These are phyloP conservation scores for Pyrenula massariospora DNA, from an alignment of 495 filamentous ascomycete species.

Conservation along the genomic window DNA sequence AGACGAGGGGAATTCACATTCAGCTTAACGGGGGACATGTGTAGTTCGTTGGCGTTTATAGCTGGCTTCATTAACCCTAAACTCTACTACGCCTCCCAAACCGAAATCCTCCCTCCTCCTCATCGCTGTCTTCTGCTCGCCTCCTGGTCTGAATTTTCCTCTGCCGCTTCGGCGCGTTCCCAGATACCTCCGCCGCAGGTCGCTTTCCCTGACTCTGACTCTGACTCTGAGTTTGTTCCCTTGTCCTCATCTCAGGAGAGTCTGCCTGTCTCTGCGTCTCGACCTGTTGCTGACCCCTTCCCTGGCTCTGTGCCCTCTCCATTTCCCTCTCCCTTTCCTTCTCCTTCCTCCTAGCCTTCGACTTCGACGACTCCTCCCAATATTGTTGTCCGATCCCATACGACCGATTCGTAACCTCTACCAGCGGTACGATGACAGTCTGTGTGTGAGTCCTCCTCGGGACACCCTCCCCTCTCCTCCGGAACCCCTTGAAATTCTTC, in stretches of 20 bases:
- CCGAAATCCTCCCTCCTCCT: conserved; percentile 44
- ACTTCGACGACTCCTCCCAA: conserved; percentile 33
- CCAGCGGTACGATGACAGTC: conserved; percentile 63
- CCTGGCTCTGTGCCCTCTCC: conserved; percentile 8
- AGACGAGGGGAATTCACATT: too few relatives aligned
- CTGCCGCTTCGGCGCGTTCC: conserved; percentile 24
- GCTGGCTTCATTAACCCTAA: too few relatives aligned
- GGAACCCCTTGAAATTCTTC: conserved; percentile 93
- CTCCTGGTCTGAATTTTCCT: conserved; percentile 16
- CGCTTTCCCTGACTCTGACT: conserved; percentile 3
- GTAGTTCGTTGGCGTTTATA: too few relatives aligned
- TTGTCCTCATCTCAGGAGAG: conserved; percentile 10
- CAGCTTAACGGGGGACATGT: too few relatives aligned
- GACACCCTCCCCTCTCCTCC: conserved; percentile 41
- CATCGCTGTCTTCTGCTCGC: conserved; percentile 26
- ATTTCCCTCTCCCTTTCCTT: conserved; percentile 18
- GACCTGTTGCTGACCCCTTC: conserved; percentile 11
- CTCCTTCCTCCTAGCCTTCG: conserved; percentile 12
- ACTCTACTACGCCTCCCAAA: conserved; percentile 38
- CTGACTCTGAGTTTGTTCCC: conserved; percentile 10
- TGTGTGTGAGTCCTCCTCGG: conserved; percentile 32
- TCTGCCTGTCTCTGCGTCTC: conserved; percentile 15
- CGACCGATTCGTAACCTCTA: conserved; percentile 66
- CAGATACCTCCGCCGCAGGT: conserved; percentile 1
- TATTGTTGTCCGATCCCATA: conserved; percentile 80